phyloP scores from a whole-genome alignment of 225 moss, liverwort and hornwort genomes.

The Climacium dendroides region DNA sequence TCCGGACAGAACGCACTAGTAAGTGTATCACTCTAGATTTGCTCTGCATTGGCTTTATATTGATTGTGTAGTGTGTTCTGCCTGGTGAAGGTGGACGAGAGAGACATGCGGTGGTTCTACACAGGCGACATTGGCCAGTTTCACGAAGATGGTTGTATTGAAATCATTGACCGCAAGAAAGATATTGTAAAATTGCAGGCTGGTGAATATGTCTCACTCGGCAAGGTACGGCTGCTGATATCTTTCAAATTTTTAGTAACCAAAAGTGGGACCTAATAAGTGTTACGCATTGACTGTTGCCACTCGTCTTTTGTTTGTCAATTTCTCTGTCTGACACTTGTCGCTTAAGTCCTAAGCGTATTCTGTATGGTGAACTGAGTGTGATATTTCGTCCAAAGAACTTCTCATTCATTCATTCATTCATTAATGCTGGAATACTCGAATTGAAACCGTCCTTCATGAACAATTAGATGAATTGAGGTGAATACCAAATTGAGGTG shows the following conservation, averaged over 20 bases:
- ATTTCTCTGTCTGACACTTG: neutral
- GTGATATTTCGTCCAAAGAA: neutral
- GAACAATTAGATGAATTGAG: neutral
- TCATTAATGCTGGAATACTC: neutral
- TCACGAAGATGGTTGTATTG: conserved; percentile 78
- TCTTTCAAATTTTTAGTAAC: neutral
- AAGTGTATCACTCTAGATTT: neutral
- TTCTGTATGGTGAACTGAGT: neutral
- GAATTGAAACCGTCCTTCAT: neutral
- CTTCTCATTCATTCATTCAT: neutral
- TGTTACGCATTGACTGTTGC: neutral
- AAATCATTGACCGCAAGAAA: conserved; percentile 94
- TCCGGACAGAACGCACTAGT: neutral
- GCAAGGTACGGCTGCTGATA: conserved; percentile 46
- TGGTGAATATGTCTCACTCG: conserved; percentile 96
- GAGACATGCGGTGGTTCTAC: conserved; percentile 85
- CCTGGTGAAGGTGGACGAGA: conserved; percentile 55
- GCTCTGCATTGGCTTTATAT: neutral
- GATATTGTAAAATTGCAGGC: conserved; percentile 96
- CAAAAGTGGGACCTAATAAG: neutral
- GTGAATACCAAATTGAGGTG: neutral
- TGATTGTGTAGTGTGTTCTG: neutral
- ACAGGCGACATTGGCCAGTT: conserved; percentile 86
- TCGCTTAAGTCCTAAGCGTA: neutral
- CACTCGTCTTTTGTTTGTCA: neutral